Percentiles rank a stretch among this genome's conserved stretches.
phyloP scores from a whole-genome alignment of 2,329 filamentous ascomycete genomes.

The Trichoderma sp. region DNA sequence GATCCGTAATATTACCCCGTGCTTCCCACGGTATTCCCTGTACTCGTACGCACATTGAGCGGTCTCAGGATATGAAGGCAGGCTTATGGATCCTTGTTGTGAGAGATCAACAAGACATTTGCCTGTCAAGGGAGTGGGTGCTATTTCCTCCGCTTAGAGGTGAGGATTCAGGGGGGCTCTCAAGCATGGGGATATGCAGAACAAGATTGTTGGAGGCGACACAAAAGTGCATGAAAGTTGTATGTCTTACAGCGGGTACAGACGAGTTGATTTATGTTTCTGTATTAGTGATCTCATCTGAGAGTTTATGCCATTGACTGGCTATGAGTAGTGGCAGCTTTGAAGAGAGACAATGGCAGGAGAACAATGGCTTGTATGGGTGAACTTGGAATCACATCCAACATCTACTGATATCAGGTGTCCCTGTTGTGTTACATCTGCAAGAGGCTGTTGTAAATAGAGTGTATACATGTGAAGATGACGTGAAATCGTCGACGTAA shows the following conservation, averaged over 20 bases:
- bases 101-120: not conserved
- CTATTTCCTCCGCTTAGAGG: not conserved
- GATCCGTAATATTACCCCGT: not conserved
- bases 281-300: not conserved
- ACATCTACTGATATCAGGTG: not conserved
- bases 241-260: not conserved
- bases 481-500: not conserved
- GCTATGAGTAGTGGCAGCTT: not conserved
- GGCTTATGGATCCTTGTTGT: not conserved
- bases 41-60: not conserved
- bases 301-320: not conserved
- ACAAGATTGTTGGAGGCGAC: not conserved
- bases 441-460: not conserved
- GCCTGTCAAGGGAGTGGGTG: not conserved
- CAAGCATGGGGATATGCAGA: not conserved
- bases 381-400: not conserved
- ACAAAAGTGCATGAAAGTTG: not conserved
- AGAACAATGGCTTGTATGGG: not conserved
- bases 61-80: not conserved
- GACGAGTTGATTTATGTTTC: not conserved
- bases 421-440: not conserved
- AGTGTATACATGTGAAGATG: not conserved
- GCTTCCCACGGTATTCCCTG: not conserved
- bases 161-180: not conserved
- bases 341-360: not conserved